Percentiles rank a stretch among this genome's conserved stretches.
phyloP scores from a whole-genome alignment of 129 eudicot genomes.

The Silybum marianum region DNA sequence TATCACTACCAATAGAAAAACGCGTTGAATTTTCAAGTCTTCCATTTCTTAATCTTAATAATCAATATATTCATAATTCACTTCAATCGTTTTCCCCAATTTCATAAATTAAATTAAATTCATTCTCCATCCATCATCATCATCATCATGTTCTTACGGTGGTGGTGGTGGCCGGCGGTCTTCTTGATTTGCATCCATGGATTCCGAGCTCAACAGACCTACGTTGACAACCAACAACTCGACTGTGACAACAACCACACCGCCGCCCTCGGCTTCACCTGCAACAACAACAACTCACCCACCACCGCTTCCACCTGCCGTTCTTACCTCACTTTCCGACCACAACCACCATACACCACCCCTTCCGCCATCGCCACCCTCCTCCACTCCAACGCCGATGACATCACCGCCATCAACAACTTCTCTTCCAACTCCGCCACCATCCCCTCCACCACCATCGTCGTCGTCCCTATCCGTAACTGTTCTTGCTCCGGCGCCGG shows the following conservation, averaged over 20 bases:
- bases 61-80: neutral
- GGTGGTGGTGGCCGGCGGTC: neutral
- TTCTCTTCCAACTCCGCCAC: constrained; percentile 43
- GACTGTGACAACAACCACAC: constrained; percentile 44
- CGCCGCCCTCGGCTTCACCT: constrained; percentile 53
- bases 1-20: too few relatives aligned
- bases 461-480: constrained; percentile 52
- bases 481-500: constrained; percentile 52
- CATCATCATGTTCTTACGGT: constrained; percentile 4
- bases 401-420: constrained; percentile 47
- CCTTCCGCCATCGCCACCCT: constrained; percentile 47
- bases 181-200: neutral
- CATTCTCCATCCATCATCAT: neutral
- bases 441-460: constrained; percentile 50
- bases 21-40: constrained; percentile 28
- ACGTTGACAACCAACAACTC: constrained; percentile 67
- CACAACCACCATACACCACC: constrained; percentile 51
- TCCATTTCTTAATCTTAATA: neutral
- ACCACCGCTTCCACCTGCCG: constrained; percentile 40
- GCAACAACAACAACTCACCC: constrained; percentile 39
- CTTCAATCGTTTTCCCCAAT: neutral
- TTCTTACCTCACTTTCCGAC: constrained; percentile 75
- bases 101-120: neutral
- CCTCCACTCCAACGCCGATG: constrained; percentile 37
- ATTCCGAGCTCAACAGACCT: constrained; percentile 56